phyloP scores from a whole-genome alignment of 2,329 filamentous ascomycete species.

The Chaetomiaceae sp. region DNA sequence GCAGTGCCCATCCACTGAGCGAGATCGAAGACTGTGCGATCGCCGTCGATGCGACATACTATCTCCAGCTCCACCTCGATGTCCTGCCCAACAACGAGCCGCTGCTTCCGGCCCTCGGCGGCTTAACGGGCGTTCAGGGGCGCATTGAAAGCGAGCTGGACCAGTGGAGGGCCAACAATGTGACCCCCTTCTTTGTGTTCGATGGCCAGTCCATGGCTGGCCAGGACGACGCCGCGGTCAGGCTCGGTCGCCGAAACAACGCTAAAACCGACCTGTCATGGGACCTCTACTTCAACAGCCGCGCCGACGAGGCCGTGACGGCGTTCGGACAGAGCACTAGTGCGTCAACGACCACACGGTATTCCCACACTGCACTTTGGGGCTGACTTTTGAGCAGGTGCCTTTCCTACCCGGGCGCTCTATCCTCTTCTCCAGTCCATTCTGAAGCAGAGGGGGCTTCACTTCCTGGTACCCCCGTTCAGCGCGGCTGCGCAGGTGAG shows the following conservation, averaged over 20 bases:
- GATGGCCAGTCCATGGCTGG: constrained; percentile 77
- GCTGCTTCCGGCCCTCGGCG: constrained; percentile 81
- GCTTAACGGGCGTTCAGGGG: constrained; percentile 70
- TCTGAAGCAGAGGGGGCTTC: constrained; percentile 60
- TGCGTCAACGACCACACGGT: constrained; percentile 33
- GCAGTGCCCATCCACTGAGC: constrained; percentile 55
- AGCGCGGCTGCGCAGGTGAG: constrained; percentile 79
- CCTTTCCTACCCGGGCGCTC: constrained; percentile 64
- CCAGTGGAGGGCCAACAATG: constrained; percentile 60
- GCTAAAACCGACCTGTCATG: constrained; percentile 73
- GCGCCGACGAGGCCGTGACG: constrained; percentile 72
- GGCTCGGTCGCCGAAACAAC: constrained; percentile 59
- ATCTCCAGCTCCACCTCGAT: constrained; percentile 72
- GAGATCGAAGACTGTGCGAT: constrained; percentile 69
- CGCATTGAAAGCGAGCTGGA: constrained; percentile 74
- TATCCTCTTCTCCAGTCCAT: constrained; percentile 72
- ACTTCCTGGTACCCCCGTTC: constrained; percentile 80
- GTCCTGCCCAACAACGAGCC: constrained; percentile 70
- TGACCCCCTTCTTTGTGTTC: constrained; percentile 85
- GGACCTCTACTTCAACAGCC: constrained; percentile 75
- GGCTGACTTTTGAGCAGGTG: constrained; percentile 46
- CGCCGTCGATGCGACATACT: constrained; percentile 85
- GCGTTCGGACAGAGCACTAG: constrained; percentile 77
- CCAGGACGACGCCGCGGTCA: constrained; percentile 63
- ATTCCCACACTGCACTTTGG: not conserved